phyloP scores from a whole-genome alignment of 768 basidiomycete species.

The Boletus huronensis region DNA sequence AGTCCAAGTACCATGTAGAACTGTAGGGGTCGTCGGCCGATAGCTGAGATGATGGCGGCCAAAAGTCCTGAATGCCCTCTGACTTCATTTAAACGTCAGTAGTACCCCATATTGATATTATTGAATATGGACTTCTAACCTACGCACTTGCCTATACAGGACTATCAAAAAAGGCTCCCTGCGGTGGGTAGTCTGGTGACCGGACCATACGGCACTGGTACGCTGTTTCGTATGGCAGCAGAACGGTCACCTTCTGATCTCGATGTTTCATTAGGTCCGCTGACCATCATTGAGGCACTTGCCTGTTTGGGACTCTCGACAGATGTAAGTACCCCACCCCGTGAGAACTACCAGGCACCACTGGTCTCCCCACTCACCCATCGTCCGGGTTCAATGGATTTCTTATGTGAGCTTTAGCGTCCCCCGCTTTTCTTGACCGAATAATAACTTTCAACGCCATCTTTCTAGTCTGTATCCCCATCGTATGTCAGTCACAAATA shows the following conservation, averaged over 20 bases:
- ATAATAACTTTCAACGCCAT: neutral
- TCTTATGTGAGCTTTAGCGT: conserved; percentile 6
- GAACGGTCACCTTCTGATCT: too few species aligned
- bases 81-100: neutral
- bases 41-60: neutral
- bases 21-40: too few species aligned
- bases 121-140: too few species aligned
- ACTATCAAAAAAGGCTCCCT: too few species aligned
- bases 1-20: neutral
- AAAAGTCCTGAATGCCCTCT: neutral
- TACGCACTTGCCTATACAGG: neutral
- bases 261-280: too few species aligned
- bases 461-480: conserved; percentile 48
- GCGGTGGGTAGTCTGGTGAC: too few species aligned
- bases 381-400: conserved; percentile 1
- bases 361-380: neutral
- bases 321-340: neutral
- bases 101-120: too few species aligned
- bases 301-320: neutral
- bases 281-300: too few species aligned
- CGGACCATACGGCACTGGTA: too few species aligned
- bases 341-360: neutral
- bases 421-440: neutral
- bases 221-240: too few species aligned
- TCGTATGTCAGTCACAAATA: conserved; percentile 39